These are phyloP conservation scores for Dioscorea cayenensis DNA, from an alignment of 116 monocot genomes.

Conservation along the genomic window DNA sequence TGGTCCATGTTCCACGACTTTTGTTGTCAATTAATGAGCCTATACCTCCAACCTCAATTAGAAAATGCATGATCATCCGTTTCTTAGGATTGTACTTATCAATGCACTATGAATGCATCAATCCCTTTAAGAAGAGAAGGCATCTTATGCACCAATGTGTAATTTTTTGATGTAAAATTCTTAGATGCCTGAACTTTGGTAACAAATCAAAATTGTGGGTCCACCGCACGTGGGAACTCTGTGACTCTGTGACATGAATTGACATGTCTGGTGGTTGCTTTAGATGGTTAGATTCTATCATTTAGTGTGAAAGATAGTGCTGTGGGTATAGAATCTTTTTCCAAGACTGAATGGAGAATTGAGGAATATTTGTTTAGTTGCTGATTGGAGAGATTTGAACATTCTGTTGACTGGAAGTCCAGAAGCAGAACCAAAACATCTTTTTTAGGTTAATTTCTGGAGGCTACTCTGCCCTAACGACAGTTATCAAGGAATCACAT, in stretches of 20 bases:
- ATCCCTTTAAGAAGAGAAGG: conserved; percentile 24
- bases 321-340: conserved; percentile 23
- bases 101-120: neutral
- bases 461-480: conserved; percentile 5
- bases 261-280: conserved; percentile 10
- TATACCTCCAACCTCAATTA: conserved; percentile 22
- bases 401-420: conserved; percentile 41
- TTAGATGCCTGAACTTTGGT: neutral
- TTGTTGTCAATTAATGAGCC: conserved; percentile 42
- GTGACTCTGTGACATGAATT: conserved; percentile 5
- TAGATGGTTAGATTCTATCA: neutral
- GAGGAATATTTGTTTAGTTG: conserved; percentile 18
- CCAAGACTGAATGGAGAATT: conserved; percentile 5
- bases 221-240: conserved; percentile 15
- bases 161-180: neutral
- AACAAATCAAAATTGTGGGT: neutral
- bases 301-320: conserved; percentile 6
- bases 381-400: conserved; percentile 22
- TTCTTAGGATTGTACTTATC: neutral
- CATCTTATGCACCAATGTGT: conserved; percentile 16
- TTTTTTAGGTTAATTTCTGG: neutral
- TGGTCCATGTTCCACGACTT: conserved; percentile 34
- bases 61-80: neutral
- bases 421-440: conserved; percentile 32
- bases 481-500: conserved; percentile 45